Conservation (phyloP, 106 monocot species). For the Iris macrosiphon region DNA sequence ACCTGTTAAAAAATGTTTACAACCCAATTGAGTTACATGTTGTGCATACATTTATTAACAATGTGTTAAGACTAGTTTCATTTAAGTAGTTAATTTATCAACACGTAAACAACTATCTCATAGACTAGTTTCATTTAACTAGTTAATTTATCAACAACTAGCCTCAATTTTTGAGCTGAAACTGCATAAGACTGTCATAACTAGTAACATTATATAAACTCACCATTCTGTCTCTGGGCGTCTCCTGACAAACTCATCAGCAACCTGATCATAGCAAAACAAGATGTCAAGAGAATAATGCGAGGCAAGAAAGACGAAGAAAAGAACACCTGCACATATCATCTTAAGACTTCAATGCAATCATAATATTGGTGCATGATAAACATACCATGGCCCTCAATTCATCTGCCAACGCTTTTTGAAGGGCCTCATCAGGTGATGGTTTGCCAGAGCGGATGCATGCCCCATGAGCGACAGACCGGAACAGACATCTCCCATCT, state of each 20-base stretch:
- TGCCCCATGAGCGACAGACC: constrained; percentile 87
- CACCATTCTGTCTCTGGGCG: constrained; percentile 91
- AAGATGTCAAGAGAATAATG: not conserved
- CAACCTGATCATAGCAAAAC: constrained; percentile 47
- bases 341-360: too few relatives aligned
- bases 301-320: not conserved
- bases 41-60: not conserved
- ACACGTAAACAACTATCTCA: too few relatives aligned
- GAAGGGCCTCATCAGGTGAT: constrained; percentile 53
- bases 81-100: not conserved
- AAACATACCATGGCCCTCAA: constrained; percentile 42
- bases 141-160: too few relatives aligned
- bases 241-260: constrained; percentile 86
- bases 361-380: not conserved
- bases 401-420: constrained; percentile 87
- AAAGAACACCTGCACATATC: too few relatives aligned
- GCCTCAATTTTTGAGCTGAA: not conserved
- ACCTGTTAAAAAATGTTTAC: constrained; percentile 40
- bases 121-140: not conserved
- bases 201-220: constrained; percentile 14
- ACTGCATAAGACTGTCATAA: not conserved
- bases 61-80: not conserved
- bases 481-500: constrained; percentile 97
- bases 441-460: constrained; percentile 68
- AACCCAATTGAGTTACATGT: not conserved